Percentiles rank a stretch among this genome's conserved stretches.
Evolutionary conservation across 805 yeast species (phyloP).

Genomic region (Nematodospora valgi): DNA sequence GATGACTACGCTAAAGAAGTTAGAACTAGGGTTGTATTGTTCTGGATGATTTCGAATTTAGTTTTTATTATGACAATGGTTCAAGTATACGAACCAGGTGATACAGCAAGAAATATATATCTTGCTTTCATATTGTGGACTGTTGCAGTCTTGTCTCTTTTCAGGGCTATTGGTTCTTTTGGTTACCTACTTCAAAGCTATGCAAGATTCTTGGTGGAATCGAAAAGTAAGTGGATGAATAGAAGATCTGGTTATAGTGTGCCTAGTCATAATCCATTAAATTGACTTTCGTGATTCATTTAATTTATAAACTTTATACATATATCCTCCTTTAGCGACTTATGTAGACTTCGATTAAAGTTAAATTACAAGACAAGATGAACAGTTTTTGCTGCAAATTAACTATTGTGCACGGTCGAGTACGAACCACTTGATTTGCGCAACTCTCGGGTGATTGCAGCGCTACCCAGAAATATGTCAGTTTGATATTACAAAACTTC

Average conservation of each 20-base stretch:
- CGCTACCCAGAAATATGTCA: too few relatives aligned
- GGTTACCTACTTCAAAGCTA: constrained; percentile 52
- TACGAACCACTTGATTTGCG: too few relatives aligned
- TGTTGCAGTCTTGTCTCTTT: constrained; percentile 77
- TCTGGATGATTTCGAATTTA: constrained; percentile 87
- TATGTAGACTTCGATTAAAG: too few relatives aligned
- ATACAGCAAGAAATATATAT: constrained; percentile 61
- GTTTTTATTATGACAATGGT: constrained; percentile 82
- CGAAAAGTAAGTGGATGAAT: constrained; percentile 40
- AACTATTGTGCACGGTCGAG: too few relatives aligned
- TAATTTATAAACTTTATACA: background rate
- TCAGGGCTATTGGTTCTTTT: constrained; percentile 81
- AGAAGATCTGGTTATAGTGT: constrained; percentile 35
- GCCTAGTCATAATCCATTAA: constrained; percentile 33
- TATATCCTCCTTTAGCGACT: too few relatives aligned
- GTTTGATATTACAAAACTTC: too few relatives aligned
- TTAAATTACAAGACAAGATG: too few relatives aligned
- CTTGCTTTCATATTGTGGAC: constrained; percentile 86
- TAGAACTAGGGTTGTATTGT: constrained; percentile 89
- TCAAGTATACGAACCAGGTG: constrained; percentile 71
- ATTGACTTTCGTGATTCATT: constrained; percentile 10
- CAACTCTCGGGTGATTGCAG: too few relatives aligned
- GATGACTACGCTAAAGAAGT: constrained; percentile 94
- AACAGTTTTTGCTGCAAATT: too few relatives aligned
- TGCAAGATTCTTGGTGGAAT: constrained; percentile 36